Conservation (phyloP, 2,329 filamentous ascomycete species). For the Gnomoniopsis sp. region DNA sequence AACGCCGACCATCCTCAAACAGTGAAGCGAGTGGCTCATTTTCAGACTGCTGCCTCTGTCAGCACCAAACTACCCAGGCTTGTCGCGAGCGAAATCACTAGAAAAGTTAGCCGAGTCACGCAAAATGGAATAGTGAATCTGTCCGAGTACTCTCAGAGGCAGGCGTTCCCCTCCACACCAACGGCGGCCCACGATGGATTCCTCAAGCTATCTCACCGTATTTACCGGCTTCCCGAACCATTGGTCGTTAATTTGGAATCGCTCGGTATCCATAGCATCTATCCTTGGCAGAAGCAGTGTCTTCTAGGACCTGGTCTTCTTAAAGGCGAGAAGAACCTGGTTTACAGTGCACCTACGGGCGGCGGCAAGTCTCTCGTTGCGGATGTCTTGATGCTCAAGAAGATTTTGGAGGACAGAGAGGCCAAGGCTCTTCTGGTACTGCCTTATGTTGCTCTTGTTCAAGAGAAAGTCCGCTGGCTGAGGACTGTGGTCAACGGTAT, state of each 20-base stretch:
- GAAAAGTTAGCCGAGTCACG: not conserved
- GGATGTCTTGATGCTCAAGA: constrained; percentile 69
- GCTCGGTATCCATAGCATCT: constrained; percentile 70
- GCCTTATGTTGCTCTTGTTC: constrained; percentile 75
- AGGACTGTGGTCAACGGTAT: constrained; percentile 63
- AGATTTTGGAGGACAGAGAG: constrained; percentile 58
- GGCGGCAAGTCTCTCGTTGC: constrained; percentile 76
- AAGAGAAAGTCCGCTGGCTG: constrained; percentile 75
- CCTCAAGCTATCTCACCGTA: constrained; percentile 59
- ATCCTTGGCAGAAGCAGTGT: constrained; percentile 77
- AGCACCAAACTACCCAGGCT: constrained; percentile 20
- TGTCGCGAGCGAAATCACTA: constrained; percentile 44
- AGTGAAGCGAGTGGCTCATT: constrained; percentile 5
- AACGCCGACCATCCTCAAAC: not conserved
- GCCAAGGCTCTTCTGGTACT: constrained; percentile 70
- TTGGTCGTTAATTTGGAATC: constrained; percentile 62
- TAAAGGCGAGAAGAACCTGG: constrained; percentile 62
- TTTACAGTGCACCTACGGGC: constrained; percentile 78
- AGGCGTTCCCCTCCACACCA: constrained; percentile 49
- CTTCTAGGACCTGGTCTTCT: constrained; percentile 65
- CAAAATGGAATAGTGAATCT: constrained; percentile 18
- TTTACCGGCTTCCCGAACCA: constrained; percentile 58
- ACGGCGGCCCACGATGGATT: constrained; percentile 48
- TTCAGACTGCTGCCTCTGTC: constrained; percentile 9
- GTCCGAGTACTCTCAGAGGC: constrained; percentile 58